phyloP scores from a whole-genome alignment of 164 flowering plant species.

The Liriodendron chinense region DNA sequence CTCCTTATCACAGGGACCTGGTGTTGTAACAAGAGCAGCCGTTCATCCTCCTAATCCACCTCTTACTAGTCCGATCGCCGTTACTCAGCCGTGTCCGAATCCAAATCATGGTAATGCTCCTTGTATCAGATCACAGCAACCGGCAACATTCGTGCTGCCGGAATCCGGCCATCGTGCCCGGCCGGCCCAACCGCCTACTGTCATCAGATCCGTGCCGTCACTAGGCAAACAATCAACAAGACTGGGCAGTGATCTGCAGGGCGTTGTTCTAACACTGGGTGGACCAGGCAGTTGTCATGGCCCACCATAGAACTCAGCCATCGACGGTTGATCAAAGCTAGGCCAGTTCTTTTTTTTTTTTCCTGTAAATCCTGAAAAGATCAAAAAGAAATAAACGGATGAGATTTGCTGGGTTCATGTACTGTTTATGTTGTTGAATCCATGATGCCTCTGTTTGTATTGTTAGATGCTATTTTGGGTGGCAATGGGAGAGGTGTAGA shows the following conservation, averaged over 20 bases:
- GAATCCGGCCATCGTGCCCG: constrained; percentile 24
- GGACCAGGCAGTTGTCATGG: constrained; percentile 56
- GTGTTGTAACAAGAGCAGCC: constrained; percentile 30
- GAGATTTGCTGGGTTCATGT: neutral
- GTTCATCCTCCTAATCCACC: constrained; percentile 18
- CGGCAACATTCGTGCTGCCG: constrained; percentile 10
- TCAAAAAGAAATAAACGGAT: neutral
- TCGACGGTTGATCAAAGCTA: neutral
- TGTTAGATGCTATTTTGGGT: neutral
- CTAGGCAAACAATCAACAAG: constrained; percentile 22
- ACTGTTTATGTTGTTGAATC: neutral
- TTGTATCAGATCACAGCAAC: constrained; percentile 29
- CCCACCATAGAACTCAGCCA: constrained; percentile 4
- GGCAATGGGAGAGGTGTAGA: too few species aligned
- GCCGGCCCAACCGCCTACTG: constrained; percentile 30
- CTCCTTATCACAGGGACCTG: constrained; percentile 42
- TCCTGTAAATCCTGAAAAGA: constrained; percentile 17
- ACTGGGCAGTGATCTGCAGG: constrained; percentile 71
- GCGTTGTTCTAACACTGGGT: constrained; percentile 75
- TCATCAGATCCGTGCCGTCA: constrained; percentile 22
- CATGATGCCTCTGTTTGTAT: neutral
- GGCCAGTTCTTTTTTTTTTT: neutral
- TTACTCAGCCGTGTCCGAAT: constrained; percentile 25
- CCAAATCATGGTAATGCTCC: constrained; percentile 11
- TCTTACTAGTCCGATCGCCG: constrained; percentile 14